Percentiles rank a stretch among this genome's conserved stretches.
Conservation (phyloP, 352 stramenopile genomes). For the Pythium oligandrum region DNA sequence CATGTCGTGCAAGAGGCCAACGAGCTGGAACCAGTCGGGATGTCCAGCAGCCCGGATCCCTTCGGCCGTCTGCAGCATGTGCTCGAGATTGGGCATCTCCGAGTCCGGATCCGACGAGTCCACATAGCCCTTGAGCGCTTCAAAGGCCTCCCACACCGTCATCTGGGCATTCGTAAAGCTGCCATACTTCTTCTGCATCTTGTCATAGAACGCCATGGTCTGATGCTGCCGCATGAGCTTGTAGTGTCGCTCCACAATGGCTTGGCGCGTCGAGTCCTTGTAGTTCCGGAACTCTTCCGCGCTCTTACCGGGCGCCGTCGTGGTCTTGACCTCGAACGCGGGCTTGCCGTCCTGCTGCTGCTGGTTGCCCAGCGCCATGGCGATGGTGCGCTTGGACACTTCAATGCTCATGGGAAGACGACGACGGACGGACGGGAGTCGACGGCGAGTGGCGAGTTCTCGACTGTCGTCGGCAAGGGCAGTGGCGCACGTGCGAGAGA, state of each 20-base stretch:
- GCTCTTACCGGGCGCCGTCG: slow-evolving; percentile 43
- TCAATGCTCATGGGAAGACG: slow-evolving; percentile 17
- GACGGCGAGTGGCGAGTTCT: too few species aligned
- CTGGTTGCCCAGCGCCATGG: slow-evolving; percentile 1
- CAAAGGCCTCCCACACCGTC: slow-evolving; percentile 90
- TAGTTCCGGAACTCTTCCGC: slow-evolving; percentile 80
- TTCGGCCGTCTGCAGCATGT: slow-evolving; percentile 94
- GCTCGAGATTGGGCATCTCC: slow-evolving; percentile 86
- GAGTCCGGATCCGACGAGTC: slow-evolving; percentile 92
- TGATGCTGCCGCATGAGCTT: slow-evolving; percentile 71
- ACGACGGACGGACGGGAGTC: too few species aligned
- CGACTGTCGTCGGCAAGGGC: too few species aligned
- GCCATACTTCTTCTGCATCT: slow-evolving; percentile 71
- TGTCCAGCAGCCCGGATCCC: slow-evolving; percentile 85
- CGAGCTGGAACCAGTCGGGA: slow-evolving; percentile 91
- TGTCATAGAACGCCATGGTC: slow-evolving; percentile 61
- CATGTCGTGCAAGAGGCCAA: slow-evolving; percentile 92
- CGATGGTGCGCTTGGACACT: slow-evolving; percentile 16
- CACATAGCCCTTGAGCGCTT: slow-evolving; percentile 87
- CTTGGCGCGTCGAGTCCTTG: slow-evolving; percentile 61
- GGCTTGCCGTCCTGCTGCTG: not conserved
- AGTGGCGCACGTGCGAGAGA: too few species aligned
- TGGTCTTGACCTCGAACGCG: slow-evolving; percentile 28
- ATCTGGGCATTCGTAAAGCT: slow-evolving; percentile 77
- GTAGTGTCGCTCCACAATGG: slow-evolving; percentile 72